Evolutionary conservation across 208 protist genomes (phyloP).

Genomic region (Phytomonas serpens): DNA sequence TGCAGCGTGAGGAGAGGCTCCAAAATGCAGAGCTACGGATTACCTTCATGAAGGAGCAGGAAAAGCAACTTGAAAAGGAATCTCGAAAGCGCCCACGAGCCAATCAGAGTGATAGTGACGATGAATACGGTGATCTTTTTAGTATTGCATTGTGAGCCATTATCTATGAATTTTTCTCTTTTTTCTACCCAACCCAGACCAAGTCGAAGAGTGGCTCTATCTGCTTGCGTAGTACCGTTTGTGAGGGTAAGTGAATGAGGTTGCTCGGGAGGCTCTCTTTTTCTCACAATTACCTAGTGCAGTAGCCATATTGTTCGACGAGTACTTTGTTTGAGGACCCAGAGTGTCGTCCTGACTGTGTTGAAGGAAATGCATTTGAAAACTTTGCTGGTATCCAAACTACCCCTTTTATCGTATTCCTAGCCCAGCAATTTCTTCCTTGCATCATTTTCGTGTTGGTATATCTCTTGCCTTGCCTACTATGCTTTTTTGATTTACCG

Average conservation of each 20-base stretch:
- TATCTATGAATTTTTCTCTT: neutral
- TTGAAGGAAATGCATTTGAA: too few species aligned
- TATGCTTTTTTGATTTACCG: neutral
- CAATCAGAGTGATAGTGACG: conserved; percentile 17
- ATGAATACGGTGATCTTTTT: conserved; percentile 77
- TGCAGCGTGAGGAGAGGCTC: conserved; percentile 58
- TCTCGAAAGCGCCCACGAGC: conserved; percentile 36
- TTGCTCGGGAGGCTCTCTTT: neutral
- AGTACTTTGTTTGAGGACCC: too few species aligned
- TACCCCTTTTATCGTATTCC: neutral
- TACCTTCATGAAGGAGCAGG: conserved; percentile 41
- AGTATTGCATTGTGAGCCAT: conserved; percentile 24
- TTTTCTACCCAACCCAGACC: neutral
- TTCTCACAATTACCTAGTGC: neutral
- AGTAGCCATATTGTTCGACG: neutral
- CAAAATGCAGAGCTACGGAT: conserved; percentile 56
- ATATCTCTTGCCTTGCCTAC: neutral
- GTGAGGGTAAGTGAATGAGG: neutral
- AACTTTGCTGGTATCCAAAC: neutral
- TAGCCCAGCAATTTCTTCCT: neutral
- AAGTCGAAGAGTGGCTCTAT: neutral
- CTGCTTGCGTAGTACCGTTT: neutral
- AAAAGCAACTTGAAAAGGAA: conserved; percentile 32
- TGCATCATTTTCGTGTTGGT: neutral
- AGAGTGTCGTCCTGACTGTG: too few species aligned